phyloP scores from a whole-genome alignment of 225 moss, liverwort and hornwort species.

The Marchantia polymorpha region DNA sequence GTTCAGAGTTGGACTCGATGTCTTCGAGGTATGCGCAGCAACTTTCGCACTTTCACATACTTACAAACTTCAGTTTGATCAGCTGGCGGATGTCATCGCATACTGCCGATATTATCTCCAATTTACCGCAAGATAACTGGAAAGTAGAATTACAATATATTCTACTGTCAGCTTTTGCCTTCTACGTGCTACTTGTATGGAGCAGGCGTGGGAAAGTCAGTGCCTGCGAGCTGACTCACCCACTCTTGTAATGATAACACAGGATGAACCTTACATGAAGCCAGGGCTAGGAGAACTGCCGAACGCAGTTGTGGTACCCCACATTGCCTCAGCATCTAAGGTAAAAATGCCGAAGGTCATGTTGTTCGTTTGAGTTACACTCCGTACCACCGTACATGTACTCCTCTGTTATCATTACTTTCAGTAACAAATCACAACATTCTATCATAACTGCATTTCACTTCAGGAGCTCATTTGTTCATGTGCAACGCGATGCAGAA shows the following conservation, averaged over 20 bases:
- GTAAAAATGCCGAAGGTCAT: conserved; percentile 23
- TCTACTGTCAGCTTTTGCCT: neutral
- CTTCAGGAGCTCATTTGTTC: neutral
- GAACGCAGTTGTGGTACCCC: conserved; percentile 95
- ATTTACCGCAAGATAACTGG: neutral
- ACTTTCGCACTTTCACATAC: too few relatives aligned
- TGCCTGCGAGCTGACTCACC: too few relatives aligned
- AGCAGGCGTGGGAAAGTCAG: too few relatives aligned
- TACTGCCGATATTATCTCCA: too few relatives aligned
- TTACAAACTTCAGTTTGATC: too few relatives aligned
- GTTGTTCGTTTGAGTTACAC: too few relatives aligned
- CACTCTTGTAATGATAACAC: conserved; percentile 6
- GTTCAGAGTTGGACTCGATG: conserved; percentile 96
- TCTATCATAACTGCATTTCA: too few relatives aligned
- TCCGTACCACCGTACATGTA: too few relatives aligned
- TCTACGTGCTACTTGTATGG: neutral
- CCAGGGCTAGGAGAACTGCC: conserved; percentile 89
- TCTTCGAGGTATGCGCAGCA: conserved; percentile 66
- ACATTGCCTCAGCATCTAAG: conserved; percentile 98
- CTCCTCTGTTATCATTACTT: too few relatives aligned
- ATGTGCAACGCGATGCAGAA: too few relatives aligned
- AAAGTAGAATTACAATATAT: neutral
- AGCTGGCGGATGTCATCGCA: too few relatives aligned
- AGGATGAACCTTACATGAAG: conserved; percentile 99
- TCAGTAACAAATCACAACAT: too few relatives aligned